Evolutionary conservation across 768 basidiomycete species (phyloP), one percentile per base, ranked within the genome.

Genomic region (Gloeopeniophorella convolvens): DNA sequence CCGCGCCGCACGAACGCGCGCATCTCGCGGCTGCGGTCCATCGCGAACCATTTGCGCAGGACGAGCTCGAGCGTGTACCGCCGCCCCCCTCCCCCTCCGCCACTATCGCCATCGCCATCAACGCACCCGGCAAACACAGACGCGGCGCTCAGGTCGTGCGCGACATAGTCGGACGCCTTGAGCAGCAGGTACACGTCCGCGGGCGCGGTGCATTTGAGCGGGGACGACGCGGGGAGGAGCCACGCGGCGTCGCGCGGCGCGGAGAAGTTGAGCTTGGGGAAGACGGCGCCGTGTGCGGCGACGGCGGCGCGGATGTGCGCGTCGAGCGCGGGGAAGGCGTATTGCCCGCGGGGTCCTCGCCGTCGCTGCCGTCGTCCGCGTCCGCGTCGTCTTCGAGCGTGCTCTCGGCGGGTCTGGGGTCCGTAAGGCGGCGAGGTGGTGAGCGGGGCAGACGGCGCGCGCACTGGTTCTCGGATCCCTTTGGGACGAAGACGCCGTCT

Each of bases 241-340:
- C 93, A 97, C 4, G 87, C 77, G 26, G 93, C 91, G 59, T 98
- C 95, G 91, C 93, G n/a, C 1, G 94, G 94, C n/a, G 89, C 84
- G 5, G 92, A 89, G 69, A 94, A 96, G 62, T 96, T 97, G 48
- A 98, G 80, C 68, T 98, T 98, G 0, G 94, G 93, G 64, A 98
- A 98, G 24, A 95, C 84, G 5, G 84, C 85, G 3, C 80, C 86
- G 64, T 88, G 93, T 48, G 76, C 66, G 37, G 68, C 59, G n/a
- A 96, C 71, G 28, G 74, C 76, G 12, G 69, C 64, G 42, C 88
- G 70, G 54, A 97, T 94, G 49, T 70, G 70, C 12, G 70, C 67
- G 59, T 93, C 90, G n/a, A 96, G 69, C 39, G 82, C 82, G 0
- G 93, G 91, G 62, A 98, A 94, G 3, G 83, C 70, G 60, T 79